Conservation (phyloP, 176 grass and related monocot genomes). For the Sorghum bicolor region DNA sequence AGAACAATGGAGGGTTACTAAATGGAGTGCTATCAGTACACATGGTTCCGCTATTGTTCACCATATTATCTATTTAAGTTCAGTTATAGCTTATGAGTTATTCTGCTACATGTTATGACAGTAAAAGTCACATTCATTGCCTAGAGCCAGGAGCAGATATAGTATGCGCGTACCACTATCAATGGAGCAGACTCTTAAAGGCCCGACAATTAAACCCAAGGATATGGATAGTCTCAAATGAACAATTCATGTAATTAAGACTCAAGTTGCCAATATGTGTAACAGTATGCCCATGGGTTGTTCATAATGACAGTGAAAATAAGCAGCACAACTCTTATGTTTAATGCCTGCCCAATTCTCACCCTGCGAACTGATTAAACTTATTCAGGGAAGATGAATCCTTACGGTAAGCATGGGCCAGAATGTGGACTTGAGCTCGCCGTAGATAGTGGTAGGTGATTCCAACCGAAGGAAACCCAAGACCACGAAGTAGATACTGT, state of each 20-base stretch:
- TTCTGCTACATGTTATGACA: background rate
- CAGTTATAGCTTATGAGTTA: background rate
- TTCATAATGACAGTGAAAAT: background rate
- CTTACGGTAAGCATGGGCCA: constrained; percentile 97
- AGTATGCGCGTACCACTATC: background rate
- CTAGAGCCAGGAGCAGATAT: background rate
- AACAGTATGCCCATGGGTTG: background rate
- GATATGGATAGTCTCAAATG: background rate
- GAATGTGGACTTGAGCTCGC: constrained; percentile 83
- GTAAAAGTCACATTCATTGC: background rate
- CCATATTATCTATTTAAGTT: background rate
- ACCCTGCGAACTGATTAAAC: background rate
- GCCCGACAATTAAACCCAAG: background rate
- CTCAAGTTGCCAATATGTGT: background rate
- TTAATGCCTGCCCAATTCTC: background rate
- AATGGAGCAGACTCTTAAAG: background rate
- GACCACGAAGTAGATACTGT: constrained; percentile 85
- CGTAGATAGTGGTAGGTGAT: constrained; percentile 68
- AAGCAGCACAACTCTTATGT: background rate
- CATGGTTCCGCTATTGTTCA: background rate
- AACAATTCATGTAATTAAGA: background rate
- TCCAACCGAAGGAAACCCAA: constrained; percentile 80
- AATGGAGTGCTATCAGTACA: background rate
- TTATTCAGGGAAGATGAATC: background rate
- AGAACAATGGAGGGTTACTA: background rate